Percentiles rank a stretch among this genome's conserved stretches.
Evolutionary conservation across 176 grass and related monocot species (phyloP).

Genomic region (Aegilops sharonensis): DNA sequence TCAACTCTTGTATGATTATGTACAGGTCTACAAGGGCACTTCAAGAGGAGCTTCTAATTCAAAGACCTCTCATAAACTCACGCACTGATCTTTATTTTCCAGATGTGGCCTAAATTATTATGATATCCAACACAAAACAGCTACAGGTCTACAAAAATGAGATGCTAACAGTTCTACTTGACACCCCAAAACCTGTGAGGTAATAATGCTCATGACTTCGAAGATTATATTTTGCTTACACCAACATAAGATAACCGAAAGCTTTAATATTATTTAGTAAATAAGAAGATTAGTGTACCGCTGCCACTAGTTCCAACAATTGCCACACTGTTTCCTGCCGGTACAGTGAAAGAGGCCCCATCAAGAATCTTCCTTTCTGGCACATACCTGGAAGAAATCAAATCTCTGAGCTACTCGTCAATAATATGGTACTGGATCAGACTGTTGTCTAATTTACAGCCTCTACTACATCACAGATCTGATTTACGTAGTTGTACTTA

Average conservation of each 20-base stretch:
- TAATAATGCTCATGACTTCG: not conserved
- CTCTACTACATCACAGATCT: conserved; percentile 11
- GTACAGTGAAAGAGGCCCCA: conserved; percentile 82
- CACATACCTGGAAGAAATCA: conserved; percentile 76
- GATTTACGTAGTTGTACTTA: conserved; percentile 9
- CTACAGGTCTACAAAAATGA: not conserved
- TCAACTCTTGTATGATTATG: not conserved
- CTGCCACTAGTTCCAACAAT: conserved; percentile 99
- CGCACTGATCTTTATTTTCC: not conserved
- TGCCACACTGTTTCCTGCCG: conserved; percentile 85
- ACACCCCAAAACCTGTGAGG: conserved; percentile 3
- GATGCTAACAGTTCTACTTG: not conserved
- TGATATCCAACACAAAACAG: not conserved
- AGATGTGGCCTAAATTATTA: not conserved
- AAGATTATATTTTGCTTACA: conserved; percentile 16
- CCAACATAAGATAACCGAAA: not conserved
- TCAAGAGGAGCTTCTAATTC: conserved; percentile 18
- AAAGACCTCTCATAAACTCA: not conserved
- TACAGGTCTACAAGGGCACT: not conserved
- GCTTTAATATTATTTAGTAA: not conserved
- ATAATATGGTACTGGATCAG: conserved; percentile 1
- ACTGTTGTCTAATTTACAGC: conserved; percentile 6
- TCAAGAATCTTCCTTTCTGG: conserved; percentile 90
- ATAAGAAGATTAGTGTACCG: conserved; percentile 50
- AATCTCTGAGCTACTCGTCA: conserved; percentile 24